Base-by-base conservation (phyloP, 768 basidiomycete genomes). In the Mycena rebaudengoi region DNA sequence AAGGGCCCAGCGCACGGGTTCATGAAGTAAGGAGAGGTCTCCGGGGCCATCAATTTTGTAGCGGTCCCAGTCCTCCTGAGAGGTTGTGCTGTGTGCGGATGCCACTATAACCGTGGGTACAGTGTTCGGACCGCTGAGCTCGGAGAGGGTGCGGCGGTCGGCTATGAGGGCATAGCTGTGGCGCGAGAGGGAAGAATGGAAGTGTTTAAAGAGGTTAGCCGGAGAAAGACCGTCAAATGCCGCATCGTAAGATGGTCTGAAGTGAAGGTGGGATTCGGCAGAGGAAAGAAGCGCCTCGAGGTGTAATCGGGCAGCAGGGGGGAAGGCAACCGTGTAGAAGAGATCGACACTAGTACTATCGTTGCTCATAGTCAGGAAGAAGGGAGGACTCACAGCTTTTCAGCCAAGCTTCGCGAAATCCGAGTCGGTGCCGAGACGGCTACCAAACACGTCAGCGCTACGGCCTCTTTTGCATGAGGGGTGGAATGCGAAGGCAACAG, bases 271-370 rank as follows among this genome's bases (percentile, higher is more conserved):
- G 21, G 39, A 20, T 23, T 26, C 30, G 29, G 52, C 32, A 7
- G 53, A 43, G 2, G 46, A 46, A 14, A 67, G 43, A 39, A 62
- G 25, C 13, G 23, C 35, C 41, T 67, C 57, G 5, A 67, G 58
- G 4, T 20, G 56, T 5, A 46, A 35, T 14, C 66, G 57, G 10
- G 52, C 40, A 11, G 50, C 37, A 5, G 39, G n/a, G n/a, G n/a
- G n/a, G n/a, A n/a, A n/a, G n/a, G n/a, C n/a, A n/a, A n/a, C n/a
- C 18, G 61, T 67, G 41, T 67, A 67, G 7, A 67, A 18, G 48
- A 67, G 66, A 21, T 66, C 30, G 52, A 66, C n/a, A n/a, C n/a
- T n/a, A n/a, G n/a, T n/a, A n/a, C n/a, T n/a, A n/a, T n/a, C n/a
- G n/a, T n/a, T n/a, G n/a, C n/a, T n/a, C n/a, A n/a, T n/a, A n/a